These are phyloP conservation scores for Hypomyces rosellus DNA, from an alignment of 2,329 filamentous ascomycete species.

Conservation along the genomic window DNA sequence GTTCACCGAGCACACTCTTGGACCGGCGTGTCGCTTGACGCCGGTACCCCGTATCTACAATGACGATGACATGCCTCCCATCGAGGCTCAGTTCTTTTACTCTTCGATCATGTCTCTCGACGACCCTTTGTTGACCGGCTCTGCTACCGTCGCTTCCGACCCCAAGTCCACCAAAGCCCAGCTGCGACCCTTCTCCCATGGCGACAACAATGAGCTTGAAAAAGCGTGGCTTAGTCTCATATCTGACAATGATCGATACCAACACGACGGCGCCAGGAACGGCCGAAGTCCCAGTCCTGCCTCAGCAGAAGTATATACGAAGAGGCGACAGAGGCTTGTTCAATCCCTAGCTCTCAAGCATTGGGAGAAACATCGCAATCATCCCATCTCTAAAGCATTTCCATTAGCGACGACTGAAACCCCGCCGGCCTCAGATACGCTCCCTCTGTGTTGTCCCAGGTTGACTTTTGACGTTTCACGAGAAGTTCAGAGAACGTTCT, in stretches of 20 bases:
- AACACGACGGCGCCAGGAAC: conserved; percentile 34
- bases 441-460: conserved; percentile 42
- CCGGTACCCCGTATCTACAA: conserved; percentile 35
- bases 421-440: conserved; percentile 21
- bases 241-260: conserved; percentile 39
- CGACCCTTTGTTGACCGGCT: conserved; percentile 68
- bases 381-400: conserved; percentile 27
- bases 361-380: conserved; percentile 38
- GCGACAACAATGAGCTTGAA: conserved; percentile 75
- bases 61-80: conserved; percentile 48
- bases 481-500: conserved; percentile 44
- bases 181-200: conserved; percentile 69
- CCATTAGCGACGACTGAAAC: conserved; percentile 21
- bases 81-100: conserved; percentile 78
- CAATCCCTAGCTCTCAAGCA: conserved; percentile 40
- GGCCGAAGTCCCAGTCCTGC: conserved; percentile 23
- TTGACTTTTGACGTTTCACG: conserved; percentile 41
- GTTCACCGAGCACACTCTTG: conserved; percentile 47
- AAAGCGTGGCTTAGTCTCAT: conserved; percentile 64
- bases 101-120: conserved; percentile 76
- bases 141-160: conserved; percentile 45
- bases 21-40: conserved; percentile 51
- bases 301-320: conserved; percentile 21
- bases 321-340: conserved; percentile 31
- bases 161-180: conserved; percentile 49